Base-by-base conservation (phyloP, 495 filamentous ascomycete genomes). In the Penicillium paxilli region DNA sequence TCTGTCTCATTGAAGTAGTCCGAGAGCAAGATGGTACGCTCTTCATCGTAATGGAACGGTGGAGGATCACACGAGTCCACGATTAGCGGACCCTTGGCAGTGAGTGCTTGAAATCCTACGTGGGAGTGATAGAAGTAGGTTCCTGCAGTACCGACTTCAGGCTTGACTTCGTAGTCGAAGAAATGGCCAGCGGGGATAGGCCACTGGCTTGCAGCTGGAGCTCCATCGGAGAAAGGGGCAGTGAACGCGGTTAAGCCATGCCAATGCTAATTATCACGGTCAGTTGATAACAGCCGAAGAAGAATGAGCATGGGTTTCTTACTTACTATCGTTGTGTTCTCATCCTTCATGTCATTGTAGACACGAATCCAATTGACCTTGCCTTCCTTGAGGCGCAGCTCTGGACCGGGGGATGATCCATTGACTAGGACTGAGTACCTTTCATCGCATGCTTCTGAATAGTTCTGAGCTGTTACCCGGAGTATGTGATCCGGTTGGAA, bases 111-210 rank as follows among this genome's bases (percentile, higher is more conserved):
- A 52, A 84, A 76, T 0, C 69, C 78, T 23, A 84, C 74, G 51
- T 86, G 83, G 8, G 79, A 83, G 58, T 86, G 82, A 51, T 84
- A 86, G 60, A 80, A 84, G 64, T 83, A 84, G 5, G 79, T 78
- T 16, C 81, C 82, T 8, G 81, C 76, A 47, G 80, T 71, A 7
- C 74, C 76, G 5, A 66, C 17, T 17, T 78, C 67, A 7, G 77
- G 72, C 9, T 66, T 63, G 19, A 84, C 70, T 59, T 86, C 80
- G 60, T 86, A 85, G 66, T 87, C 83, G 65, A 86, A 85, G 68
- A 78, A 86, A 55, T 81, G 73, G 14, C 71, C 8, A 9, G 81
- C 80, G 4, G 80, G 77, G 47, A 84, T 84, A 0, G 82, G 83
- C 82, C 82, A 84, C 49, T 85, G 80, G 9, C 71, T 64, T 6